Evolutionary conservation across 352 stramenopile species (phyloP).

Genomic region (Peronospora tabacina): DNA sequence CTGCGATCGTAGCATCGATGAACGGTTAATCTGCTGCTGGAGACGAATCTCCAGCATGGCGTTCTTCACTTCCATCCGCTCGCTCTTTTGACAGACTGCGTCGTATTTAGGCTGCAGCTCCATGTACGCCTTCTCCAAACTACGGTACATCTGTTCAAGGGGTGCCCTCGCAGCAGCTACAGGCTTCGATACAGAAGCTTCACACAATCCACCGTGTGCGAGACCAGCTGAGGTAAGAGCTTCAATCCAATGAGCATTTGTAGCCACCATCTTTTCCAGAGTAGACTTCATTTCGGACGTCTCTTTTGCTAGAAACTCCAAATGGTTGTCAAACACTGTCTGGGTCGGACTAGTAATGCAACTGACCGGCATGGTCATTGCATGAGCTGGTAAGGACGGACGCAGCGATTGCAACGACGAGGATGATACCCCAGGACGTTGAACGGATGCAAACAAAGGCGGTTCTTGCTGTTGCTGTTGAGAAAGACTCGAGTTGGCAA

Average conservation of each 20-base stretch:
- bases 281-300: constrained; percentile 57
- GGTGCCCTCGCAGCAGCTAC: constrained; percentile 13
- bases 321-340: constrained; percentile 50
- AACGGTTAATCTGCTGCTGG: constrained; percentile 54
- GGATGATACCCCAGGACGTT: constrained; percentile 9
- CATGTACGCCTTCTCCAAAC: constrained; percentile 39
- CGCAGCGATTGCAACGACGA: constrained; percentile 17
- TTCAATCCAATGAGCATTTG: constrained; percentile 66
- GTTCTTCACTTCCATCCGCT: constrained; percentile 53
- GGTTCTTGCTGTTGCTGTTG: constrained; percentile 14
- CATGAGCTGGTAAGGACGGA: constrained; percentile 19
- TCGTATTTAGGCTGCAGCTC: constrained; percentile 59
- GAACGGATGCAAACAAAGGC: constrained; percentile 21
- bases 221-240: constrained; percentile 33
- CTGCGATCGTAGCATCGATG: constrained; percentile 53
- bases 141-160: constrained; percentile 42
- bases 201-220: constrained; percentile 13
- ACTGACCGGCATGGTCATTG: constrained; percentile 33
- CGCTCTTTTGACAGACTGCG: constrained; percentile 31
- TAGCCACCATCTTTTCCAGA: constrained; percentile 62
- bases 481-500: constrained; percentile 14
- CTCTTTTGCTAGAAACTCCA: constrained; percentile 63
- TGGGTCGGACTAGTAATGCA: constrained; percentile 30
- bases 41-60: constrained; percentile 55
- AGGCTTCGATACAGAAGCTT: constrained; percentile 21